Base-by-base conservation (phyloP, 2,329 filamentous ascomycete genomes). In the Talaromyces albobiverticillius region DNA sequence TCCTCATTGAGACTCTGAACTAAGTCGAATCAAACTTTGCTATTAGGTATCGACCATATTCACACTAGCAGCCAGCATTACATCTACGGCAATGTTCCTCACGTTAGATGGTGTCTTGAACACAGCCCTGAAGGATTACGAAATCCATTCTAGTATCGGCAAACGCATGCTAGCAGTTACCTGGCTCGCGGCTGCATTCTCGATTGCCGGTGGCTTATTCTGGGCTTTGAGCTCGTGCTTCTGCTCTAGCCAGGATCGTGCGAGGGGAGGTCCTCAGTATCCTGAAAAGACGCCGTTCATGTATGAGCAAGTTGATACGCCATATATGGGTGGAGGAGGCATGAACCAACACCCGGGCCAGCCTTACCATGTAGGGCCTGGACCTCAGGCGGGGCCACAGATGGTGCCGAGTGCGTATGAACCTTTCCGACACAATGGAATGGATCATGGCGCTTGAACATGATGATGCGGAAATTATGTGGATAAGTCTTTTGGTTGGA, bases 201-300 rank as follows among this genome's bases (percentile, higher is more conserved):
- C 87, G 58, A 68, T 94, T 31, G 89, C 72, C 42, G 86, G 88
- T 10, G 84, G 83, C 60, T 74, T 96, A 68, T 96, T 97, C 86
- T 97, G 94, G 93, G 76, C 92, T 66, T 84, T 95, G 71, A 90
- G 86, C 71, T 82, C 88, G 65, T 97, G 93, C 86, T 97, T 92
- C 84, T 96, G 91, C 79, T 85, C 82, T 61, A 89, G 90, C 46
- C 78, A 80, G 63, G 78, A 74, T 52, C 74, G 68, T 57, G 67
- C 66, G 51, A 73, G 76, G 59, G 62, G 67, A 41, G 57, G 61
- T 25, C 64, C 64, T 46, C 63, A 66, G 18, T 62, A 74, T 46
- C 59, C 81, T 54, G 81, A 84, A 67, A 84, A 84, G 77, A 79
- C 81, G 0, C 81, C 81, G 0, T 82, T 82, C 65, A 82, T 79